These are phyloP conservation scores for Beta lomatogona DNA, from an alignment of 179 eudicot species.

Conservation along the genomic window DNA sequence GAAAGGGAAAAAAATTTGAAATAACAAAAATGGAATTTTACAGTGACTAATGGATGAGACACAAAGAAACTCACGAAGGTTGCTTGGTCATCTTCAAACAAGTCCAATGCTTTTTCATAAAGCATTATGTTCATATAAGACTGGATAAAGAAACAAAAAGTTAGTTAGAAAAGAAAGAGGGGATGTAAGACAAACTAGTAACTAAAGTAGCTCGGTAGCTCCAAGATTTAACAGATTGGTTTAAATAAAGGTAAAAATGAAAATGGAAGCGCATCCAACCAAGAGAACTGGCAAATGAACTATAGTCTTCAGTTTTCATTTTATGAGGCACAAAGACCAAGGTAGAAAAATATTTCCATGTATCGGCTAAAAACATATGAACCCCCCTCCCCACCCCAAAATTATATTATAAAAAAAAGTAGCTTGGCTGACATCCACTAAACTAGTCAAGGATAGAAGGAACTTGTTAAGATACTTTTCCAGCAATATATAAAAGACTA, in stretches of 20 bases:
- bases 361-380: neutral
- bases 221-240: neutral
- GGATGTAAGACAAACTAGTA: slow-evolving; percentile 10
- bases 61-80: slow-evolving; percentile 57
- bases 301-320: neutral
- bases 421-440: neutral
- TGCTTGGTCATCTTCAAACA: slow-evolving; percentile 92
- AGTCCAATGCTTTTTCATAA: slow-evolving; percentile 83
- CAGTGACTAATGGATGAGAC: slow-evolving; percentile 10
- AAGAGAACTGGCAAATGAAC: neutral
- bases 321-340: neutral
- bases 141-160: slow-evolving; percentile 46
- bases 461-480: neutral
- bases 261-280: neutral
- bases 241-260: neutral
- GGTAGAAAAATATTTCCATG: neutral
- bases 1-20: slow-evolving; percentile 7
- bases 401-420: too few relatives aligned
- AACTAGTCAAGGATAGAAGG: neutral
- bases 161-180: slow-evolving; percentile 5
- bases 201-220: neutral
- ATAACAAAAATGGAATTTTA: slow-evolving; percentile 3
- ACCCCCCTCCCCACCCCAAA: neutral
- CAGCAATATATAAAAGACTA: slow-evolving; percentile 3
- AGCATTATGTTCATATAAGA: slow-evolving; percentile 77